Base-by-base conservation (phyloP, 495 filamentous ascomycete genomes). In the Trichoderma reesei region DNA sequence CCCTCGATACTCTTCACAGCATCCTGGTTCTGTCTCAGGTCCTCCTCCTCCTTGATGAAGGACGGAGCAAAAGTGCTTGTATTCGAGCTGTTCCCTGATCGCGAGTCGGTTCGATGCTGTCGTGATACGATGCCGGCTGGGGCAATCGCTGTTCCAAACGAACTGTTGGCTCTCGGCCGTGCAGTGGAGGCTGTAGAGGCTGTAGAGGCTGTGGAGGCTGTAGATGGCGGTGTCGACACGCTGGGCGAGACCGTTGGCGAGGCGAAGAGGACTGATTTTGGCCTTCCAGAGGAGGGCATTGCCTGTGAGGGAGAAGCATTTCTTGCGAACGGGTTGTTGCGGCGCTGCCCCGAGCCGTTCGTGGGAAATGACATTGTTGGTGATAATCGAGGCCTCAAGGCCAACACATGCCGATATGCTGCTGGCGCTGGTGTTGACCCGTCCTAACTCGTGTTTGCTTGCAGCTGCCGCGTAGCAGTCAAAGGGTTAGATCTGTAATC, bases 61-160 rank as follows among this genome's bases (percentile, higher is more conserved):
- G 88, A 87, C 5, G 95, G 94, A 42, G 95, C 92, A 77, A 99
- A 99, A 33, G 94, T 99, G 60, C 84, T 87, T 0, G 86, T 80
- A 54, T 74, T 72, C n/a, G 44, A 48, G 44, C 44, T 48, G 61
- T 71, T 74, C 75, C 70, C 78, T 64, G 78, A 70, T 76, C 82
- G 76, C 3, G 90, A 92, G 65, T 85, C 80, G 8, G 87, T 85
- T 11, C 90, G 83, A 61, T 75, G 72, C 42, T 83, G 79, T 16
- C 73, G 73, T 16, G 74, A 74, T 65, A 67, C 36, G 5, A 38
- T 36, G 5, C 63, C 37, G 20, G 38, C 41, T 7, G 39, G 48
- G 26, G 36, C 38, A 33, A 41, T 33, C 26, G 63, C 72, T 71
- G 9, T 67, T 39, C 26, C 73, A 68, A 26, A 65, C 67, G 75